These are phyloP conservation scores for Carex myosuroides DNA, from an alignment of 176 grass and related monocot species.

Conservation along the genomic window DNA sequence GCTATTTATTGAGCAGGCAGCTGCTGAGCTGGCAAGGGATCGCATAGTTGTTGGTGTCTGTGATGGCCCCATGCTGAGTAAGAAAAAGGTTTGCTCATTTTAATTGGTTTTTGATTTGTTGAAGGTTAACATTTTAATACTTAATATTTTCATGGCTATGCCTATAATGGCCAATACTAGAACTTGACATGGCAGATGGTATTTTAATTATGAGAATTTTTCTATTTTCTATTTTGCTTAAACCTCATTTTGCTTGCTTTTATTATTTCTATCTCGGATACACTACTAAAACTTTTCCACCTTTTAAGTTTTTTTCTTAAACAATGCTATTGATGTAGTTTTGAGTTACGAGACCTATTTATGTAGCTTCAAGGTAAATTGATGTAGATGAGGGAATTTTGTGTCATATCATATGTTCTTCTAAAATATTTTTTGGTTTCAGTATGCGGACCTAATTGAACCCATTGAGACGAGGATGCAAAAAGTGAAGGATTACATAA, in stretches of 20 bases:
- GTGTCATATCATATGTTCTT: neutral
- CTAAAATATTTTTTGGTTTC: slow-evolving; percentile 8
- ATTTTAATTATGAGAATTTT: neutral
- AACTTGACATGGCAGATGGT: neutral
- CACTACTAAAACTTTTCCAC: neutral
- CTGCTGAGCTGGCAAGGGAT: slow-evolving; percentile 58
- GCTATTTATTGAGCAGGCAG: slow-evolving; percentile 31
- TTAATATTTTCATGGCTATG: too few species aligned
- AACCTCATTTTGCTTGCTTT: neutral
- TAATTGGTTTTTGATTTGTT: neutral
- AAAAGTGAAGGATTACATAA: slow-evolving; percentile 73
- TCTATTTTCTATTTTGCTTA: neutral
- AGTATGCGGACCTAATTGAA: slow-evolving; percentile 82
- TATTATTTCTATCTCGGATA: neutral
- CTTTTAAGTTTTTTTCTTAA: neutral
- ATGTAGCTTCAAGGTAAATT: neutral
- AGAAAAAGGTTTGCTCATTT: slow-evolving; percentile 51
- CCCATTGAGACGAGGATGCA: slow-evolving; percentile 71
- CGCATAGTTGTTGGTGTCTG: slow-evolving; percentile 77
- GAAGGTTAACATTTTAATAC: neutral
- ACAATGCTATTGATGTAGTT: neutral
- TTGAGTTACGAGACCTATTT: neutral
- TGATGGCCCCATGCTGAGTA: slow-evolving; percentile 88
- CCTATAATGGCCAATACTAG: too few species aligned
- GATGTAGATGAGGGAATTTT: neutral